Evolutionary conservation across 352 stramenopile genomes (phyloP), one percentile per base, ranked within the genome.

Genomic region (Aphanomyces euteiches): DNA sequence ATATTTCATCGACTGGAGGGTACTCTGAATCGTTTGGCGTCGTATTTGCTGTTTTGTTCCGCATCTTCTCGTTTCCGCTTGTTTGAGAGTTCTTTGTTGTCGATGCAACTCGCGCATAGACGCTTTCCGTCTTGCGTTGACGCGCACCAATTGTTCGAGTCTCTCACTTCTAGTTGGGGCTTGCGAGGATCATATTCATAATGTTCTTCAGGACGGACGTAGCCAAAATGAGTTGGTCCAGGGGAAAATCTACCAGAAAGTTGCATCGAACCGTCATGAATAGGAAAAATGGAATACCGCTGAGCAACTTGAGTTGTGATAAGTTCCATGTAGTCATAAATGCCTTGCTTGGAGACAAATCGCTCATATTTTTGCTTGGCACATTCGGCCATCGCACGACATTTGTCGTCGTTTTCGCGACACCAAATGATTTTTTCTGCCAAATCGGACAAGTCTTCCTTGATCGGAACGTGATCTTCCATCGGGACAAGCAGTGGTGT

Each of bases 391-490:
- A 99, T 99, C 74, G 96, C 74, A 45, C 81, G 78, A 75, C 97
- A 99, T 76, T 98, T 90, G 41, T 96, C 95, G 79, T 99, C 97
- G 74, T 99, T 95, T 21, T 96, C 81, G 59, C 96, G 90, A 76
- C 96, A 99, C 96, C 96, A 99, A 65, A 91, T 79, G 73, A 99
- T 99, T 78, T 98, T 98, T 74, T 99, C 96, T 41, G 96, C 92
- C 17, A 99, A 87, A 81, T 99, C 96, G 19, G 93, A 98, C 21
- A 99, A 78, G 76, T 99, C 97, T 2, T 83, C 84, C 60, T 98
- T 98, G 8, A 99, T 89, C 1, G 96, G 96, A 58, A 99, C 90
- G 77, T 99, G 97, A 73, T 99, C 97, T 56, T 98, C 87, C 74
- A 97, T 98, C 12, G 96, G 97, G 76, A 89, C 79, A 36, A 99